Evolutionary conservation across 176 grass and related monocot species (phyloP).

Genomic region (Oryza meridionalis): DNA sequence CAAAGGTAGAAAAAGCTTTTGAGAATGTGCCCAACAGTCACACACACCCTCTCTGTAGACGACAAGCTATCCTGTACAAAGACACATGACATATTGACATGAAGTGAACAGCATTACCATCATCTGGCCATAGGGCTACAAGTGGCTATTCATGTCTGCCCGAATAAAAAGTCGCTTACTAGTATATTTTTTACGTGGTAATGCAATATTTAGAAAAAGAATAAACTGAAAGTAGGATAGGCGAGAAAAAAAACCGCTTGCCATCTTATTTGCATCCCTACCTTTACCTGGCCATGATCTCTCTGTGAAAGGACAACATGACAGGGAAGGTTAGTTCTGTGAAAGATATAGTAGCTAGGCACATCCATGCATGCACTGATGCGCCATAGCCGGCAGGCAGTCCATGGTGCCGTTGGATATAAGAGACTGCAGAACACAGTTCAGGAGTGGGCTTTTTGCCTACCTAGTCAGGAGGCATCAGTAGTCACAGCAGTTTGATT

Average conservation of each 20-base stretch:
- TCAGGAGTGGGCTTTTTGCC: constrained; percentile 28
- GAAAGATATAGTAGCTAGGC: not conserved
- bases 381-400: not conserved
- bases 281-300: not conserved
- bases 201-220: too few species aligned
- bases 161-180: too few species aligned
- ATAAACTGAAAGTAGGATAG: too few species aligned
- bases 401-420: not conserved
- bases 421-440: constrained; percentile 17
- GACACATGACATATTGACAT: constrained; percentile 7
- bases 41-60: constrained; percentile 1
- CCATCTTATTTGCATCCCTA: too few species aligned
- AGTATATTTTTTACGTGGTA: too few species aligned
- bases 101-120: not conserved
- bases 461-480: constrained; percentile 48
- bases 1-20: not conserved
- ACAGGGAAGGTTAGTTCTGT: not conserved
- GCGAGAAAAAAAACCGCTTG: too few species aligned
- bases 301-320: not conserved
- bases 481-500: not conserved
- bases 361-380: not conserved
- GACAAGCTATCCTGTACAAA: constrained; percentile 25
- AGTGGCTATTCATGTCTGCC: too few species aligned
- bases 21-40: not conserved
- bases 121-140: not conserved